Percentiles rank a stretch among this genome's conserved stretches.
Conservation (phyloP, 1,284 basidiomycete species). For the Tilletia indica region DNA sequence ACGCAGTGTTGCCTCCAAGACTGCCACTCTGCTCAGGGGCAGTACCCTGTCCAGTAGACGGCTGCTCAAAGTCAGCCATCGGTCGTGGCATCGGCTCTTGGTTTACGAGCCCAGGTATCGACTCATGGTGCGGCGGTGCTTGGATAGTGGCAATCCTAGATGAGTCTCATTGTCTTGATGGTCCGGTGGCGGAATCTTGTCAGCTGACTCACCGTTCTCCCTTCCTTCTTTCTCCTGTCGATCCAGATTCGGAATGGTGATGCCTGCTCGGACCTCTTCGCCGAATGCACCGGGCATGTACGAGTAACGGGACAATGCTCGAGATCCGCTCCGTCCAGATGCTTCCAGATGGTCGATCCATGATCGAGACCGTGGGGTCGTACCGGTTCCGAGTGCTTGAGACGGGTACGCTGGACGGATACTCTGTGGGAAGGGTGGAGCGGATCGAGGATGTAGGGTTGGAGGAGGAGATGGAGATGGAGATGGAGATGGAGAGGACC, state of each 20-base stretch:
- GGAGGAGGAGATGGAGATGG: conserved; percentile 36
- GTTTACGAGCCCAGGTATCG: conserved; percentile 83
- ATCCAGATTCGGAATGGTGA: conserved; percentile 78
- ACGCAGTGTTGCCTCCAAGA: conserved; percentile 38
- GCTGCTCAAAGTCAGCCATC: conserved; percentile 42
- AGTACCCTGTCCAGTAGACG: conserved; percentile 38
- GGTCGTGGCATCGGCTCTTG: conserved; percentile 45
- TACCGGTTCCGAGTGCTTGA: conserved; percentile 82
- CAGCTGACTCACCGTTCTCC: background rate
- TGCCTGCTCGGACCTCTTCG: conserved; percentile 62
- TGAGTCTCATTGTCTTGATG: conserved; percentile 1
- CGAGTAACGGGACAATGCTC: conserved; percentile 91
- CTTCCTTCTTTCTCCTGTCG: background rate
- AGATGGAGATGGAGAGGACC: background rate
- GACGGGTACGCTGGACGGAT: conserved; percentile 71
- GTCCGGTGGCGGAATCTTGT: background rate
- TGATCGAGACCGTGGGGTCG: conserved; percentile 81
- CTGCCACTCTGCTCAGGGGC: conserved; percentile 42
- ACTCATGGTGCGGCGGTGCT: conserved; percentile 86
- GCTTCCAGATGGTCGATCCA: conserved; percentile 81
- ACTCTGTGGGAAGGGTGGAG: conserved; percentile 80
- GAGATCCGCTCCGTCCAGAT: conserved; percentile 82
- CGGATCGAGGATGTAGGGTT: conserved; percentile 38
- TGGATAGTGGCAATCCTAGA: conserved; percentile 68
- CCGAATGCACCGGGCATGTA: conserved; percentile 60